Evolutionary conservation across 192 early-diverging fungal genomes (phyloP).

Genomic region (Linnemannia schmuckeri): DNA sequence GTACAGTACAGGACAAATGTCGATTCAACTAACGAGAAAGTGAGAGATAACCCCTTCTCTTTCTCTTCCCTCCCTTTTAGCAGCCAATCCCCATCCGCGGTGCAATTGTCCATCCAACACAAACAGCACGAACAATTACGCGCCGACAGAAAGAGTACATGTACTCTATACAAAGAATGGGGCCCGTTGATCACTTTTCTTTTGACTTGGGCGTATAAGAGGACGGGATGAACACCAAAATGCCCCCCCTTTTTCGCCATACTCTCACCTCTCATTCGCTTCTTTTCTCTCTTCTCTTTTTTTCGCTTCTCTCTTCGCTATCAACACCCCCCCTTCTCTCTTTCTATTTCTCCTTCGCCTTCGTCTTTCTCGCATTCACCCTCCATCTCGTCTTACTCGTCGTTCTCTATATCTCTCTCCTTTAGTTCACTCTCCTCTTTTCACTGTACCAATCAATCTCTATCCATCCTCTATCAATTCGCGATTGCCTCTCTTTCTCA

Average conservation of each 20-base stretch:
- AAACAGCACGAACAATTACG: background rate
- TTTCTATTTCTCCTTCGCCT: background rate
- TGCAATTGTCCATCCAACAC: background rate
- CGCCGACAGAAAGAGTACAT: background rate
- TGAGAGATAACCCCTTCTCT: too few relatives aligned
- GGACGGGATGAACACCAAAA: too few relatives aligned
- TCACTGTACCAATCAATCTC: background rate
- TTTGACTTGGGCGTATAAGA: too few relatives aligned
- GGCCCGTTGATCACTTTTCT: too few relatives aligned
- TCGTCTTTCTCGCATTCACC: background rate
- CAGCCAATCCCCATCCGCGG: background rate
- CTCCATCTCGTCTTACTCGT: background rate
- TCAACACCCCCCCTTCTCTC: background rate
- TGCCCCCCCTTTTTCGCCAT: too few relatives aligned
- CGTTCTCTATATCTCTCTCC: background rate
- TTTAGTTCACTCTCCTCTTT: background rate
- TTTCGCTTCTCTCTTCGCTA: background rate
- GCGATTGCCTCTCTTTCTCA: background rate
- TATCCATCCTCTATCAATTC: background rate
- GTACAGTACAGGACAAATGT: too few relatives aligned
- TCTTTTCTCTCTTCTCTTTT: background rate
- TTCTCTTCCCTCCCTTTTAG: too few relatives aligned
- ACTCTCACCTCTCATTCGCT: background rate
- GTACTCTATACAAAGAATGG: background rate
- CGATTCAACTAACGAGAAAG: too few relatives aligned